A percentile compares a stretch with the other conserved stretches of the same genome.
Conservation (phyloP, 148 eudicot species). For the Camellia sinensis region DNA sequence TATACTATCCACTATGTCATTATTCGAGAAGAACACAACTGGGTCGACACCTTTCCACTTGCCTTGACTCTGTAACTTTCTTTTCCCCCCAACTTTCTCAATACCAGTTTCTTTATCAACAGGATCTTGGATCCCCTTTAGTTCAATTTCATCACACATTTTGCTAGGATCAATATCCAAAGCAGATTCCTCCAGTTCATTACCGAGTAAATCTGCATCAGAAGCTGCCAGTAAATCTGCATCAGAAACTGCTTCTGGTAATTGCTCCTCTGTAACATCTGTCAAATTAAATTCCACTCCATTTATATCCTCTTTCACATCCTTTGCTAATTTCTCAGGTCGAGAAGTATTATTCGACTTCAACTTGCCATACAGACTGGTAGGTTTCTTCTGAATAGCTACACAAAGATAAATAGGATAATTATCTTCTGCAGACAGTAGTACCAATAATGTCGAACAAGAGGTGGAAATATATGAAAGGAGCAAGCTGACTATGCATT, state of each 20-base stretch:
- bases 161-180: conserved; percentile 35
- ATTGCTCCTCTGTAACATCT: conserved; percentile 26
- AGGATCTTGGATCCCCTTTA: conserved; percentile 36
- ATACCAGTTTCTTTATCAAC: conserved; percentile 26
- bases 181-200: conserved; percentile 36
- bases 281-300: conserved; percentile 24
- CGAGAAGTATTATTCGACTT: conserved; percentile 17
- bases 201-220: conserved; percentile 27
- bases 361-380: conserved; percentile 18
- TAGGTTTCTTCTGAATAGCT: conserved; percentile 46
- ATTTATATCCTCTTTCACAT: conserved; percentile 21
- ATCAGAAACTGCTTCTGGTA: conserved; percentile 34
- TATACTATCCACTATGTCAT: conserved; percentile 51
- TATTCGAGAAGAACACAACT: conserved; percentile 68
- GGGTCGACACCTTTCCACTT: conserved; percentile 98
- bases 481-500: background rate
- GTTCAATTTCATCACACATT: conserved; percentile 34
- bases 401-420: conserved; percentile 21
- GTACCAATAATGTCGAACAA: background rate
- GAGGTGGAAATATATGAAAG: background rate
- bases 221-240: conserved; percentile 23
- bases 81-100: conserved; percentile 51
- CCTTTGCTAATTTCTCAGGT: conserved; percentile 19
- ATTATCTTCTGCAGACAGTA: background rate
- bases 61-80: conserved; percentile 82